phyloP scores from a whole-genome alignment of 108 stramenopile genomes.

The Cyclostephanos tholiformis region DNA sequence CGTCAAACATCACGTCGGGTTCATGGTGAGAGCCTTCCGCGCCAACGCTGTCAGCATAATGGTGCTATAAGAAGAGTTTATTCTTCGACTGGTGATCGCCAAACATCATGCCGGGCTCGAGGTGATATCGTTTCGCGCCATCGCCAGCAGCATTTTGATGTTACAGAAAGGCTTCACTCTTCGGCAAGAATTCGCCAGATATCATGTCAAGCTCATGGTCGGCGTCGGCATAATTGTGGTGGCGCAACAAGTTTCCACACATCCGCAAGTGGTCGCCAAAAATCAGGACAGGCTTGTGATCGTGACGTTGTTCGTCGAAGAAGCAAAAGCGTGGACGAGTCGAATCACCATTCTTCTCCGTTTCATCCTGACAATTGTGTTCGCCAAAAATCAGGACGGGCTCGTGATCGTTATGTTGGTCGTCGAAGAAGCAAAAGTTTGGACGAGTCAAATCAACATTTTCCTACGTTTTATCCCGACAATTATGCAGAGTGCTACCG shows the following conservation, averaged over 20 bases:
- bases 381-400: constrained; percentile 1
- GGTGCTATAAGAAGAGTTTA: no score
- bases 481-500: not conserved
- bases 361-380: no score
- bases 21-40: not conserved
- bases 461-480: not conserved
- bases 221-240: no score
- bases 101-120: not conserved
- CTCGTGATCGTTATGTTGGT: not conserved
- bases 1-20: not conserved
- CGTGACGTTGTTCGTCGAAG: not conserved
- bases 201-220: not conserved
- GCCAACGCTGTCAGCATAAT: no score
- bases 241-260: no score
- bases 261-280: no score
- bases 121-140: not conserved
- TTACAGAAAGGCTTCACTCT: no score
- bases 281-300: not conserved
- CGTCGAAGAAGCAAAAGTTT: constrained; percentile 5
- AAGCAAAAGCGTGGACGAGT: not conserved
- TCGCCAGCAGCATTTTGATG: no score
- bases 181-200: not conserved
- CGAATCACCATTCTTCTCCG: not conserved
- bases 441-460: not conserved
- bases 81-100: not conserved